Evolutionary conservation across 1,284 basidiomycete genomes (phyloP).

Genomic region (Cryptococcus hybrid): DNA sequence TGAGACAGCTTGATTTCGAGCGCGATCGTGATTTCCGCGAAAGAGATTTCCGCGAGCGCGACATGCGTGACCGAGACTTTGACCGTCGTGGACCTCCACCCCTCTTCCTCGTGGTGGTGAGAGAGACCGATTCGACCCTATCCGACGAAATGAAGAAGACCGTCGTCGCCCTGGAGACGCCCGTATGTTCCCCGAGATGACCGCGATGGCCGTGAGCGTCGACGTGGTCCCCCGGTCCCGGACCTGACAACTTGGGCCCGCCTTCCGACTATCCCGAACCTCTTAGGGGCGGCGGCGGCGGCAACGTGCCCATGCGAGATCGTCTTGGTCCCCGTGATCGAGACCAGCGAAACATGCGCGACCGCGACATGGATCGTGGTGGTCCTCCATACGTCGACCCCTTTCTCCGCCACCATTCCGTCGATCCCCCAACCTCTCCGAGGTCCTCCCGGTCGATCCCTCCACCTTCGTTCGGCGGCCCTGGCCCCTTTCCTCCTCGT

Average conservation of each 20-base stretch:
- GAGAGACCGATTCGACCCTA: background rate
- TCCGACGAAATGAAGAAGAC: background rate
- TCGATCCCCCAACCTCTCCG: background rate
- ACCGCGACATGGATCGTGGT: conserved; percentile 2
- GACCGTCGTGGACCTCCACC: background rate
- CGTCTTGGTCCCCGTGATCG: background rate
- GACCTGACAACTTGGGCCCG: background rate
- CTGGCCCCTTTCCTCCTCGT: background rate
- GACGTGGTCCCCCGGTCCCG: background rate
- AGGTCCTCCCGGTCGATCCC: background rate
- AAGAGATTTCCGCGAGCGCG: background rate
- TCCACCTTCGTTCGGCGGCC: background rate
- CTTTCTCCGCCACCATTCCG: background rate
- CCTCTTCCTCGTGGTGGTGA: background rate
- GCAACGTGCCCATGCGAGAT: background rate
- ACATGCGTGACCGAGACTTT: background rate
- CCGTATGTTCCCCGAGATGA: too few species aligned
- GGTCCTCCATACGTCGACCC: background rate
- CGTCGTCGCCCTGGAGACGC: background rate
- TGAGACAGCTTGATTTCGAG: background rate
- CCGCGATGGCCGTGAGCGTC: background rate
- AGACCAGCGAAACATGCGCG: background rate
- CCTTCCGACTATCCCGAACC: background rate
- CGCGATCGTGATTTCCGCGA: background rate
- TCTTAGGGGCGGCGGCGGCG: background rate